These are phyloP conservation scores for Ilex asprella DNA, from an alignment of 257 asterid species.

Conservation along the genomic window DNA sequence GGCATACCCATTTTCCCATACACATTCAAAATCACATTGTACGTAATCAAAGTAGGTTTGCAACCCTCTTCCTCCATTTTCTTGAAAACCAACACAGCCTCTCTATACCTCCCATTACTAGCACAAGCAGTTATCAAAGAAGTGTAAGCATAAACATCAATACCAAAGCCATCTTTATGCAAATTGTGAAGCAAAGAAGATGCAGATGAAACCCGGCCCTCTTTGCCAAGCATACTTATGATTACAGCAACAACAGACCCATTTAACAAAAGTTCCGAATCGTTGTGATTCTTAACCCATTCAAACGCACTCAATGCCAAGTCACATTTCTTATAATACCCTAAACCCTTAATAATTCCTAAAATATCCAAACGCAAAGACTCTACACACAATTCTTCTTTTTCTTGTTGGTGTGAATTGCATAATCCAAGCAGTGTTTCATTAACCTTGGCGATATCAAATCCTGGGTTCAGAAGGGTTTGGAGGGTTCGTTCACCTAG, in stretches of 20 bases:
- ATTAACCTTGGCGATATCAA: conserved; percentile 31
- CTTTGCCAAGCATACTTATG: conserved; percentile 67
- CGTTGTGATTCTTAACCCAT: conserved; percentile 42
- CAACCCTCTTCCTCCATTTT: conserved; percentile 94
- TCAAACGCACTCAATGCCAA: conserved; percentile 62
- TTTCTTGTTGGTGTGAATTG: conserved; percentile 14
- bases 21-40: conserved; percentile 79
- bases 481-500: conserved; percentile 59
- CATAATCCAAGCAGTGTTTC: conserved; percentile 33
- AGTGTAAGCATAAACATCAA: conserved; percentile 84
- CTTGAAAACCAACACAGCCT: conserved; percentile 66
- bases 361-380: conserved; percentile 35
- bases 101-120: conserved; percentile 61
- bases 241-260: conserved; percentile 73
- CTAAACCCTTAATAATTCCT: conserved; percentile 68
- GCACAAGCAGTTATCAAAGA: conserved; percentile 59
- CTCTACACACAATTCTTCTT: conserved; percentile 25
- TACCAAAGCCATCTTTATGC: conserved; percentile 50
- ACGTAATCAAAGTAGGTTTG: conserved; percentile 73
- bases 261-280: conserved; percentile 34
- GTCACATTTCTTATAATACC: conserved; percentile 50
- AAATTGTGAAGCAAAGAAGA: conserved; percentile 57
- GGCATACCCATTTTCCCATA: conserved; percentile 98
- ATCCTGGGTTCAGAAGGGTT: conserved; percentile 45
- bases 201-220: conserved; percentile 53